Evolutionary conservation across 2,329 filamentous ascomycete genomes (phyloP).

Genomic region (Cyphellophora europaea): DNA sequence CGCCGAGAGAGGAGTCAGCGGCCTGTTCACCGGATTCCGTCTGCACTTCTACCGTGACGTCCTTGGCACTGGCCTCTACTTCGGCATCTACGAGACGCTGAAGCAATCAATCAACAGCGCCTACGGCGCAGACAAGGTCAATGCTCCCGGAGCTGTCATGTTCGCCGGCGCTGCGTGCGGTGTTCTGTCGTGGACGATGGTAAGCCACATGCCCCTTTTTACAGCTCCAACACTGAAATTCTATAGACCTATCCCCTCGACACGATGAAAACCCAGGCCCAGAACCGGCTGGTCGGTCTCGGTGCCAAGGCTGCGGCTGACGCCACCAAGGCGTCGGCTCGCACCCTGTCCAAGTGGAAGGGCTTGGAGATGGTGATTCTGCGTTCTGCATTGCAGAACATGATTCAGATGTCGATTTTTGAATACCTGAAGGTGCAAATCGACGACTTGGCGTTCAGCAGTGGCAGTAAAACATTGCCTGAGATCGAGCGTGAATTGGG

Average conservation of each 20-base stretch:
- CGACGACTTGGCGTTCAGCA: conserved; percentile 26
- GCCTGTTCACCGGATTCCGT: conserved; percentile 36
- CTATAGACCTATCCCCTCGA: conserved; percentile 37
- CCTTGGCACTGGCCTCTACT: conserved; percentile 36
- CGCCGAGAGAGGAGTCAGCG: conserved; percentile 31
- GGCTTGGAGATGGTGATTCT: conserved; percentile 38
- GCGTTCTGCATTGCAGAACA: conserved; percentile 38
- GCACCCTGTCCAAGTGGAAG: conserved; percentile 35
- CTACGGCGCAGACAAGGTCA: conserved; percentile 31
- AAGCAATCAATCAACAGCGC: conserved; percentile 37
- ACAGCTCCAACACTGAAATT: not conserved
- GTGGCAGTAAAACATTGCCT: conserved; percentile 16
- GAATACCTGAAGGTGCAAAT: conserved; percentile 37
- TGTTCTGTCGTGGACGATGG: conserved; percentile 37
- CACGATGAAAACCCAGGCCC: conserved; percentile 39
- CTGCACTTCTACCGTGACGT: conserved; percentile 36
- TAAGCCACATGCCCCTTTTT: conserved; percentile 20
- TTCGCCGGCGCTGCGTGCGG: conserved; percentile 37
- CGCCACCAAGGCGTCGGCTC: conserved; percentile 24
- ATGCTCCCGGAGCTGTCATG: conserved; percentile 32
- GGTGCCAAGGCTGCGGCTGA: conserved; percentile 4
- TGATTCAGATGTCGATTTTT: conserved; percentile 38
- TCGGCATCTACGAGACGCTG: conserved; percentile 37
- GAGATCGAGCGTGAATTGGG: conserved; percentile 18
- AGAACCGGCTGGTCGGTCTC: conserved; percentile 33